Evolutionary conservation across 768 basidiomycete species (phyloP).

Genomic region (Mycena sanguinolenta): DNA sequence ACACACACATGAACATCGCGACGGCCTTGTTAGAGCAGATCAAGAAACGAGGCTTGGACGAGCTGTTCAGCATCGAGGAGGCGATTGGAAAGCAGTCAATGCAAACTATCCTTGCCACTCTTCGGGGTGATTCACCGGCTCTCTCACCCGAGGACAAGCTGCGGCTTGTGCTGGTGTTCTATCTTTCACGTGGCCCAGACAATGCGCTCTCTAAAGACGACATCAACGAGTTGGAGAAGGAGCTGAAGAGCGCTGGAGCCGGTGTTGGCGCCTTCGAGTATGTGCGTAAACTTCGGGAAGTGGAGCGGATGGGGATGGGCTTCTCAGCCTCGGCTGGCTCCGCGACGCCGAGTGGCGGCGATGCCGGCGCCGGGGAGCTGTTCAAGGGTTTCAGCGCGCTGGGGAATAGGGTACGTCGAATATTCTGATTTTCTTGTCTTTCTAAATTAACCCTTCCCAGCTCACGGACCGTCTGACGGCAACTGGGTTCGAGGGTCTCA

Average conservation of each 20-base stretch:
- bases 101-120: slow-evolving; percentile 83
- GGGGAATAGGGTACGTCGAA: slow-evolving; percentile 80
- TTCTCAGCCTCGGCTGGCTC: slow-evolving; percentile 67
- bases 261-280: slow-evolving; percentile 91
- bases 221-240: slow-evolving; percentile 87
- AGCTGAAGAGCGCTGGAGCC: slow-evolving; percentile 85
- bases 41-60: slow-evolving; percentile 94
- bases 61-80: slow-evolving; percentile 97
- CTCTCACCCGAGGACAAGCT: slow-evolving; percentile 89
- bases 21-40: slow-evolving; percentile 95
- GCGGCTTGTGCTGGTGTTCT: slow-evolving; percentile 95
- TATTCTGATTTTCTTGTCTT: not conserved
- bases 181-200: slow-evolving; percentile 84
- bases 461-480: slow-evolving; percentile 94
- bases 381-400: slow-evolving; percentile 95
- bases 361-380: slow-evolving; percentile 80
- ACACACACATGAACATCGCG: slow-evolving; percentile 99
- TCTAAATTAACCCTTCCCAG: slow-evolving; percentile 54
- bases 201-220: slow-evolving; percentile 90
- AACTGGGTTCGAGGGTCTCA: slow-evolving; percentile 95
- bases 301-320: slow-evolving; percentile 90
- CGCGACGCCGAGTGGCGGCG: slow-evolving; percentile 75
- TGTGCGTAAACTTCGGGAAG: slow-evolving; percentile 91
- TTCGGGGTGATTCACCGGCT: slow-evolving; percentile 77
- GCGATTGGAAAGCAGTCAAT: slow-evolving; percentile 90